Conservation (phyloP, 139 green algal species). For the Closterium sp. region DNA sequence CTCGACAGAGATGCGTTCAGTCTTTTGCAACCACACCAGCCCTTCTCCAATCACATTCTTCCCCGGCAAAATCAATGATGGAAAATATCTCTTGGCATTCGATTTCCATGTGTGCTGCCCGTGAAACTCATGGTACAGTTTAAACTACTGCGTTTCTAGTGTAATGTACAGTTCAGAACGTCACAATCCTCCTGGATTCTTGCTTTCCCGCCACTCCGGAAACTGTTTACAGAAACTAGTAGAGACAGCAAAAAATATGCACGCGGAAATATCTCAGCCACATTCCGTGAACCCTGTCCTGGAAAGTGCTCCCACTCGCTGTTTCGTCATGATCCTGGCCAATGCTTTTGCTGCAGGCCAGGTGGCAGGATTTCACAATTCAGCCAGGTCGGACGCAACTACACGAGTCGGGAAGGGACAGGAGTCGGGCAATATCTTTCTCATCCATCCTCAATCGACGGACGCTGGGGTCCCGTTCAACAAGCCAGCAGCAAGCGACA, state of each 20-base stretch:
- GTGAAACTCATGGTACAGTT: too few relatives aligned
- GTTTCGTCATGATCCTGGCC: background rate
- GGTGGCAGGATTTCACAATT: background rate
- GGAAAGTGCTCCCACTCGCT: background rate
- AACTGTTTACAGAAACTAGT: too few relatives aligned
- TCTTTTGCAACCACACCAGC: too few relatives aligned
- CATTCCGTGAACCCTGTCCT: background rate
- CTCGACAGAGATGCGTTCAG: too few relatives aligned
- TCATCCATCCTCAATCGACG: background rate
- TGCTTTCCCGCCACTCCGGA: too few relatives aligned
- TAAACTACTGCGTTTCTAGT: too few relatives aligned
- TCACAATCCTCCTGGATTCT: too few relatives aligned
- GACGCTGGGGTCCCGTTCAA: background rate
- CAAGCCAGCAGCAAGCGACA: background rate
- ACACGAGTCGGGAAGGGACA: background rate
- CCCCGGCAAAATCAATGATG: background rate
- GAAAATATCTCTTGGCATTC: background rate
- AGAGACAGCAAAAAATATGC: background rate
- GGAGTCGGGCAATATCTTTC: background rate
- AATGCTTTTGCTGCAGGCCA: background rate
- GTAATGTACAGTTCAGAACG: too few relatives aligned
- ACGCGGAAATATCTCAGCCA: background rate
- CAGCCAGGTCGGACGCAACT: background rate
- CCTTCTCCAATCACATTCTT: background rate
- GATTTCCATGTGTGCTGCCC: background rate